Evolutionary conservation across 2,329 filamentous ascomycete species (phyloP).

Genomic region (Moelleriella libera): DNA sequence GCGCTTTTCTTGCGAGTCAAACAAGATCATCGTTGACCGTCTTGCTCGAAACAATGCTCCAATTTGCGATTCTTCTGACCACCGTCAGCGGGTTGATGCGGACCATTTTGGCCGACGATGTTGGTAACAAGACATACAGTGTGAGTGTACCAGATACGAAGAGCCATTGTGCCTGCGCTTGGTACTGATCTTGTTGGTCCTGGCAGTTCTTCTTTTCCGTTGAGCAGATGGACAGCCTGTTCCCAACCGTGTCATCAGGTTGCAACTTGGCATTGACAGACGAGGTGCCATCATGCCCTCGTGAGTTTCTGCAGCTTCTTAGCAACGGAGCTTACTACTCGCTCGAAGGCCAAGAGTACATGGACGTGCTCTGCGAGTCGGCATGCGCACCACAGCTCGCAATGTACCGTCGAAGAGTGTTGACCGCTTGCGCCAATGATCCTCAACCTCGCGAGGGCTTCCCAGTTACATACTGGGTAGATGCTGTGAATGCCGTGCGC

Average conservation of each 20-base stretch:
- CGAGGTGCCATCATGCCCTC: background rate
- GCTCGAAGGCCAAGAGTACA: background rate
- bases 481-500: constrained; percentile 1
- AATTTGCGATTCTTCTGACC: background rate
- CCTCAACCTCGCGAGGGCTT: background rate
- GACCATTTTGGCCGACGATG: background rate
- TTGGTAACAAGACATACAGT: background rate
- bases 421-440: background rate
- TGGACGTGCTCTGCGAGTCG: background rate
- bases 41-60: background rate
- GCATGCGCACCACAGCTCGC: background rate
- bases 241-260: background rate
- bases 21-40: background rate
- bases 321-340: background rate
- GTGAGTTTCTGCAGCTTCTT: background rate
- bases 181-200: background rate
- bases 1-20: background rate
- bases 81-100: background rate
- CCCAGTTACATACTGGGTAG: constrained; percentile 7
- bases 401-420: background rate
- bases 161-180: background rate
- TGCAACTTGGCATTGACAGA: background rate
- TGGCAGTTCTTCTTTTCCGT: background rate
- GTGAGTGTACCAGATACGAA: background rate
- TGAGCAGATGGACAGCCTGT: background rate